Percentiles rank a stretch among this genome's conserved stretches.
Conservation (phyloP, 1,284 basidiomycete species). For the Cryptococcus neoformans region DNA sequence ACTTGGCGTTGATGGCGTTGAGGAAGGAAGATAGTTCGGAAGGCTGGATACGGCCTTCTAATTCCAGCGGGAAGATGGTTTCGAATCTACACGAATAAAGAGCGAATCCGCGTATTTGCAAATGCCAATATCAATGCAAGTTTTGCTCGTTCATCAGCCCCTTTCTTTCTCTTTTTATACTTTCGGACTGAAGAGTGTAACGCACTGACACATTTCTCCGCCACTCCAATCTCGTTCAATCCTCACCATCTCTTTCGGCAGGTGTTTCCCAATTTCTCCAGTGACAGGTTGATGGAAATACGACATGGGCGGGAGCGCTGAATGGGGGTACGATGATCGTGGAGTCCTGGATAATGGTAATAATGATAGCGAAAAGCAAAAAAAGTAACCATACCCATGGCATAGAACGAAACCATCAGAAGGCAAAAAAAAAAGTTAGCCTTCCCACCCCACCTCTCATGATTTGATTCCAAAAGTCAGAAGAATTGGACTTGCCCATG, state of each 20-base stretch:
- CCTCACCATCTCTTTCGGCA: conserved; percentile 49
- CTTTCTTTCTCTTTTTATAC: background rate
- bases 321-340: conserved; percentile 14
- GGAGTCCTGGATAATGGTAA: conserved; percentile 1
- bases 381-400: too few species aligned
- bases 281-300: conserved; percentile 15
- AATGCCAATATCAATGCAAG: too few species aligned
- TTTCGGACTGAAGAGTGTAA: background rate
- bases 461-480: too few species aligned
- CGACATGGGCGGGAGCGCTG: conserved; percentile 10
- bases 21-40: conserved; percentile 44
- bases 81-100: conserved; percentile 38
- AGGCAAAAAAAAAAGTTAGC: background rate
- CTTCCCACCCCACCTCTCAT: too few species aligned
- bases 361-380: too few species aligned
- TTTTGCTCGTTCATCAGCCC: background rate
- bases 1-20: conserved; percentile 45
- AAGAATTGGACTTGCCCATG: conserved; percentile 30
- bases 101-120: too few species aligned
- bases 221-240: conserved; percentile 52
- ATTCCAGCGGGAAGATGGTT: conserved; percentile 49
- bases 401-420: too few species aligned
- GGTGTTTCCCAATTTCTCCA: conserved; percentile 35
- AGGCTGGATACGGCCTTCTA: conserved; percentile 50
- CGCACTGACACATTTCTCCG: conserved; percentile 50